A percentile compares a stretch with the other conserved stretches of the same genome.
Evolutionary conservation across 2,329 filamentous ascomycete genomes (phyloP).

Genomic region (Fusarium neocosmosporiellum): DNA sequence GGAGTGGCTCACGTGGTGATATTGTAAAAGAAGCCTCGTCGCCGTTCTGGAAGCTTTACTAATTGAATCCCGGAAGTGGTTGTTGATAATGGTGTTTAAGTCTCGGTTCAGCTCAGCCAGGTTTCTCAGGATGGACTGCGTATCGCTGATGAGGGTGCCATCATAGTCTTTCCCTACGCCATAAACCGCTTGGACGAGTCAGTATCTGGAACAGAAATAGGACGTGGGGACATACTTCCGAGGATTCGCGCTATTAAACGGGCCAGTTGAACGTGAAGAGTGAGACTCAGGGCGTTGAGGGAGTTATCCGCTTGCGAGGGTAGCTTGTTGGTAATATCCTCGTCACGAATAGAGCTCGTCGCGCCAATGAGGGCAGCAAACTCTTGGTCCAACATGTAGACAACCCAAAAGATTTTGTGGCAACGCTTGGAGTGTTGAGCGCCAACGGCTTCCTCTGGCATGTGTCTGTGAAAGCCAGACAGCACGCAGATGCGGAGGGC

Average conservation of each 20-base stretch:
- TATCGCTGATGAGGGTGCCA: conserved; percentile 43
- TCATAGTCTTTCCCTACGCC: conserved; percentile 45
- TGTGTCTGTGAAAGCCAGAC: conserved; percentile 45
- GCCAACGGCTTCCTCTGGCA: conserved; percentile 37
- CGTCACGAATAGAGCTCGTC: conserved; percentile 43
- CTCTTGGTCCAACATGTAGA: conserved; percentile 46
- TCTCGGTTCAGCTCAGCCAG: conserved; percentile 43
- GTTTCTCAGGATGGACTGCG: conserved; percentile 43
- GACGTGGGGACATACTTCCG: conserved; percentile 16
- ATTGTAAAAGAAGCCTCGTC: conserved; percentile 41
- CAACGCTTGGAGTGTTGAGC: conserved; percentile 42
- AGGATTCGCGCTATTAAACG: conserved; percentile 40
- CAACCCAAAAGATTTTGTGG: conserved; percentile 46
- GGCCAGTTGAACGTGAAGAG: conserved; percentile 42
- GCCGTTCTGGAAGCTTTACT: conserved; percentile 45
- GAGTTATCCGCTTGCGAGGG: conserved; percentile 45
- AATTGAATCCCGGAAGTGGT: conserved; percentile 44
- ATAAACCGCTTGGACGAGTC: conserved; percentile 32
- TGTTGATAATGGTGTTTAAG: conserved; percentile 40
- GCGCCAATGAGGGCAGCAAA: conserved; percentile 44
- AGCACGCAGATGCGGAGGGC: conserved; percentile 48
- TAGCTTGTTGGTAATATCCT: conserved; percentile 45
- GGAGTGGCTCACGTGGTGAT: conserved; percentile 34
- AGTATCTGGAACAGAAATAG: rapidly evolving
- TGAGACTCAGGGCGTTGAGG: conserved; percentile 39